These are phyloP conservation scores for Amphichorda felina DNA, from an alignment of 2,329 filamentous ascomycete species.

Conservation along the genomic window DNA sequence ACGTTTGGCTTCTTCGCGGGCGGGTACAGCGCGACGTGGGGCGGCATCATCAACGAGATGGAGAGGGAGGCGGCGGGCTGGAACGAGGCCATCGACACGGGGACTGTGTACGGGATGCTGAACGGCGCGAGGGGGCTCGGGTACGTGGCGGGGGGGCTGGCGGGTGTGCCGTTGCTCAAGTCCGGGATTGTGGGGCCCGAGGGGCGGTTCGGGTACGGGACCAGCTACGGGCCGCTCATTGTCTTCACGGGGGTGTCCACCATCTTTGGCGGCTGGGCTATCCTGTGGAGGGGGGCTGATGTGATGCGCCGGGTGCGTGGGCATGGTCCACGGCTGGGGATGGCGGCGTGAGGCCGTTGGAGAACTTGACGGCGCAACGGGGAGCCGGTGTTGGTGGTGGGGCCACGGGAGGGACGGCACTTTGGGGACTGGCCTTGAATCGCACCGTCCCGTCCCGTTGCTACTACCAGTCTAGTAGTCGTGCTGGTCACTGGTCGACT, in stretches of 20 bases:
- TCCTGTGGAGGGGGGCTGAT: constrained; percentile 1
- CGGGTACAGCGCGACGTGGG: constrained; percentile 9
- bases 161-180: constrained; percentile 6
- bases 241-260: constrained; percentile 7
- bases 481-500: too few species aligned
- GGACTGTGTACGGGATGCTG: constrained; percentile 7
- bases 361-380: too few species aligned
- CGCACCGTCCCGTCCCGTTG: too few species aligned
- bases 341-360: too few species aligned
- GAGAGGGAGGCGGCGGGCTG: constrained; percentile 5
- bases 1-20: constrained; percentile 9
- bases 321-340: too few species aligned
- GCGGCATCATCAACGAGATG: constrained; percentile 7
- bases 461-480: too few species aligned
- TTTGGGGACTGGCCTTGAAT: too few species aligned
- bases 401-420: too few species aligned
- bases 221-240: constrained; percentile 7
- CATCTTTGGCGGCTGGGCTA: constrained; percentile 6
- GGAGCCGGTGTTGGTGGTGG: too few species aligned
- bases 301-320: too few species aligned
- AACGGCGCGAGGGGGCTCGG: constrained; percentile 7
- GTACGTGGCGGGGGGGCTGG: constrained; percentile 7
- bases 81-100: constrained; percentile 8
- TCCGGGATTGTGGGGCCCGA: constrained; percentile 1
- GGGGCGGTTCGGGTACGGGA: constrained; percentile 5